Conservation (phyloP, 371 early-diverging fungal genomes). For the Haplosporangium sp. region DNA sequence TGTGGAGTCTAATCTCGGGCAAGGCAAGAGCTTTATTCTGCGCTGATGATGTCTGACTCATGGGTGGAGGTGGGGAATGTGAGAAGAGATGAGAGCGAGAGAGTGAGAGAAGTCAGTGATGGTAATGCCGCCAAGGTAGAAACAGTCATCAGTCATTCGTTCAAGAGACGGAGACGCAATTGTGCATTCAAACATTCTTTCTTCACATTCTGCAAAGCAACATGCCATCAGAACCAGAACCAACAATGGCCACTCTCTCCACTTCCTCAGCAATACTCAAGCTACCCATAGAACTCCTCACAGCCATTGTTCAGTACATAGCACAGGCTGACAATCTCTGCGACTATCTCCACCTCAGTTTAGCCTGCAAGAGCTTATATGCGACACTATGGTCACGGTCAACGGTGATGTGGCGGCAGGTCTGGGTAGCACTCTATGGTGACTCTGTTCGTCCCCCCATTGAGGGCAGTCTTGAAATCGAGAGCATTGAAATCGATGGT, state of each 20-base stretch:
- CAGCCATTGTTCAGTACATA: slow-evolving; percentile 2
- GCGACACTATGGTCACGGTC: slow-evolving; percentile 6
- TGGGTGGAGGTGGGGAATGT: no score
- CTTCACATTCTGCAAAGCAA: no score
- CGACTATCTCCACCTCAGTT: slow-evolving; percentile 2
- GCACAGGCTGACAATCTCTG: slow-evolving; percentile 4
- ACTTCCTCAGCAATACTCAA: not conserved
- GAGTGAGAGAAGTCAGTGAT: no score
- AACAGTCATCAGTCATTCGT: no score
- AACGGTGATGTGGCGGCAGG: slow-evolving; percentile 7
- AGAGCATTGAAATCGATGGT: not conserved
- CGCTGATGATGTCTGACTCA: not conserved
- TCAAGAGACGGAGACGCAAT: no score
- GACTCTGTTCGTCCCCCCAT: not conserved
- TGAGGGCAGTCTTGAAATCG: not conserved
- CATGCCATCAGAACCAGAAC: no score
- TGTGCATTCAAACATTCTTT: no score
- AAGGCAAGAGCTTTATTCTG: not conserved
- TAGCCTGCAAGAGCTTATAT: slow-evolving; percentile 12
- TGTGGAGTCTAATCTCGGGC: not conserved
- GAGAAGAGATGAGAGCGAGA: no score
- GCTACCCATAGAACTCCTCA: slow-evolving; percentile 7
- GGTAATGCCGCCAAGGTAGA: no score
- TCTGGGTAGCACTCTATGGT: slow-evolving; percentile 7
- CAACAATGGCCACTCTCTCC: not conserved